Conservation (phyloP, 1,284 basidiomycete genomes). For the Anthracocystis walkeri region DNA sequence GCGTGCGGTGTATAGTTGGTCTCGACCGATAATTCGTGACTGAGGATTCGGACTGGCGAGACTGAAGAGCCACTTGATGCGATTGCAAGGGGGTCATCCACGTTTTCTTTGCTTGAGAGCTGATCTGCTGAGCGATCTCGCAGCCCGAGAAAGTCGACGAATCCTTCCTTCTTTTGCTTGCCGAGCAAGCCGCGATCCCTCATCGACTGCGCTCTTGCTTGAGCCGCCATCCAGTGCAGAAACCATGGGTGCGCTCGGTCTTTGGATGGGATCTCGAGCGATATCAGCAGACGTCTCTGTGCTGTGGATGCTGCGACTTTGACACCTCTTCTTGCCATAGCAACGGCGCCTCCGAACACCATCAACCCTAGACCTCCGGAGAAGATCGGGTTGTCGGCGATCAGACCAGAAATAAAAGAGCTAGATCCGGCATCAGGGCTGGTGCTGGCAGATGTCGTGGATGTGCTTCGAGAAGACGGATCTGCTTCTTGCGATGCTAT, state of each 20-base stretch:
- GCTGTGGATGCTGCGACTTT: constrained; percentile 80
- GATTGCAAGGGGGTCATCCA: constrained; percentile 68
- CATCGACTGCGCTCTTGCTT: constrained; percentile 67
- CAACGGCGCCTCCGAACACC: constrained; percentile 65
- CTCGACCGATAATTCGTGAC: constrained; percentile 92
- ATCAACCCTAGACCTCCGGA: constrained; percentile 67
- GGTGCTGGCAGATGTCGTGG: background rate
- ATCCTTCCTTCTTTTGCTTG: constrained; percentile 53
- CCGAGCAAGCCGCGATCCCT: constrained; percentile 56
- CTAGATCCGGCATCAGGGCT: constrained; percentile 1
- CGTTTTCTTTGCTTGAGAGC: constrained; percentile 2
- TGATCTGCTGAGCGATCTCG: constrained; percentile 28
- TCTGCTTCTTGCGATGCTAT: background rate
- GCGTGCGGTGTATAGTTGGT: constrained; percentile 72
- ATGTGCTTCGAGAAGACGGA: background rate
- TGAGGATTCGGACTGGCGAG: constrained; percentile 69
- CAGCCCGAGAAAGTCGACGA: constrained; percentile 60
- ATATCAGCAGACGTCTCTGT: constrained; percentile 89
- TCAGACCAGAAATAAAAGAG: constrained; percentile 38
- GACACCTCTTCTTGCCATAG: constrained; percentile 71
- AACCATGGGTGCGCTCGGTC: constrained; percentile 97
- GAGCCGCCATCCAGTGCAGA: constrained; percentile 90
- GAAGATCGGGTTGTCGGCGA: constrained; percentile 65
- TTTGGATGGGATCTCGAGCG: constrained; percentile 95
- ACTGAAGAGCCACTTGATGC: constrained; percentile 65